phyloP scores from a whole-genome alignment of 2,329 filamentous ascomycete genomes.

The Dryadomyces quercus-mongolicae region DNA sequence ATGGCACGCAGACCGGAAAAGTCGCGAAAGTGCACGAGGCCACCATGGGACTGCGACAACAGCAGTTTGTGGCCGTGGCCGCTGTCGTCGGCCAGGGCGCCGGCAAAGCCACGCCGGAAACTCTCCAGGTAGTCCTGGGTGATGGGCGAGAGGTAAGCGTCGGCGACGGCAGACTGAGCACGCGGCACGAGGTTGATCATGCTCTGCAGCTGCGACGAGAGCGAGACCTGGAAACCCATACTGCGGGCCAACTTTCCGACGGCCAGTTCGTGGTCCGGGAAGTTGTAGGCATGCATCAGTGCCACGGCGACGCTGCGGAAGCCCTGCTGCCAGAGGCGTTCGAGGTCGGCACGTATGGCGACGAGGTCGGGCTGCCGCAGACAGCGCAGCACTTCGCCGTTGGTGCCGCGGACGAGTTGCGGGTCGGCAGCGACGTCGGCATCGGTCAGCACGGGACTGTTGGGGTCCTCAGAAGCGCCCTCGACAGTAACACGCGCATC shows the following conservation, averaged over 20 bases:
- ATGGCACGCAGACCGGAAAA: conserved; percentile 82
- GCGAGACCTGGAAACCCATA: conserved; percentile 77
- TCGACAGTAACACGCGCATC: conserved; percentile 85
- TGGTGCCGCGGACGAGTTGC: conserved; percentile 46
- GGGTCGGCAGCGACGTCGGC: conserved; percentile 16
- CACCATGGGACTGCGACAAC: conserved; percentile 87
- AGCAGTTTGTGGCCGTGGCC: conserved; percentile 67
- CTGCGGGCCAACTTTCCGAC: conserved; percentile 66
- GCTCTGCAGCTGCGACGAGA: conserved; percentile 54
- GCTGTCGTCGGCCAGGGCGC: conserved; percentile 58
- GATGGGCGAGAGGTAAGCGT: conserved; percentile 68
- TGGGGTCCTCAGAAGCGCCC: conserved; percentile 82
- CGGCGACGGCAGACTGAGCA: conserved; percentile 65
- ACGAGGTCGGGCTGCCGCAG: conserved; percentile 47
- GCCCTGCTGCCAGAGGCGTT: conserved; percentile 55
- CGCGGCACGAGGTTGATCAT: conserved; percentile 76
- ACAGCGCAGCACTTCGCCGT: conserved; percentile 63
- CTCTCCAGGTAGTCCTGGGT: conserved; percentile 64
- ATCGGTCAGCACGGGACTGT: conserved; percentile 42
- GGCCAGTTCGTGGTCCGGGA: conserved; percentile 70
- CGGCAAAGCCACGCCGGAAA: conserved; percentile 70
- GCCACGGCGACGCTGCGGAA: conserved; percentile 79
- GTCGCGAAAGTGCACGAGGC: conserved; percentile 59
- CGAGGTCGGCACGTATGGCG: conserved; percentile 45
- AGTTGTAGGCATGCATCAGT: conserved; percentile 87